Evolutionary conservation across 257 asterid species (phyloP).

Genomic region (Jaltomata sinuosa): DNA sequence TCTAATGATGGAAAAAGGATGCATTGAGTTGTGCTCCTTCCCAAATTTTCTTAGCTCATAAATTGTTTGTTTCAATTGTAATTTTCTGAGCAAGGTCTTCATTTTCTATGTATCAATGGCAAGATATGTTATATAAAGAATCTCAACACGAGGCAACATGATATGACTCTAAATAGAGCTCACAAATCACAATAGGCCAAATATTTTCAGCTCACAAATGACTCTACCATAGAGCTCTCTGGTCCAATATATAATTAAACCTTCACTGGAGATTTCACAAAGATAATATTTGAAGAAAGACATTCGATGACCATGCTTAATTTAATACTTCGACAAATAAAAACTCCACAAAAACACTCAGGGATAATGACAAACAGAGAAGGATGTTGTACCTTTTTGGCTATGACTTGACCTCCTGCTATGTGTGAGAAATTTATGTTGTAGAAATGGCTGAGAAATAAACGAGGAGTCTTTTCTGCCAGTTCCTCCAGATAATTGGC

Average conservation of each 20-base stretch:
- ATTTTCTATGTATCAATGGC: not conserved
- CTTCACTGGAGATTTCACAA: not conserved
- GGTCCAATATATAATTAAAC: not conserved
- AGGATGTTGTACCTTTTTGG: conserved; percentile 52
- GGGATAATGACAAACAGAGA: not conserved
- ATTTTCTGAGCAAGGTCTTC: not conserved
- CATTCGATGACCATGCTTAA: not conserved
- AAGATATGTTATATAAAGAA: not conserved
- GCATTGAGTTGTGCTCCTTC: not conserved
- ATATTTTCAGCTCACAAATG: not conserved
- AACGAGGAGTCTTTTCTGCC: conserved; percentile 62
- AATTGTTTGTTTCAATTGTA: not conserved
- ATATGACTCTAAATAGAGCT: not conserved
- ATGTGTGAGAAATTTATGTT: conserved; percentile 88
- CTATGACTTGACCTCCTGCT: conserved; percentile 81
- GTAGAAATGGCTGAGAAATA: conserved; percentile 78
- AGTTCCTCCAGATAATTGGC: conserved; percentile 63
- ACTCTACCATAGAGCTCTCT: not conserved
- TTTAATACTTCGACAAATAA: not conserved
- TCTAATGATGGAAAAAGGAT: not conserved
- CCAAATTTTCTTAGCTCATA: not conserved
- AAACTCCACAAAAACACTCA: not conserved
- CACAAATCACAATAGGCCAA: not conserved
- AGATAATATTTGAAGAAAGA: not conserved
- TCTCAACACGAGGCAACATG: not conserved